Conservation (phyloP, 2,329 filamentous ascomycete genomes). For the Fusarium pseudonygamai region DNA sequence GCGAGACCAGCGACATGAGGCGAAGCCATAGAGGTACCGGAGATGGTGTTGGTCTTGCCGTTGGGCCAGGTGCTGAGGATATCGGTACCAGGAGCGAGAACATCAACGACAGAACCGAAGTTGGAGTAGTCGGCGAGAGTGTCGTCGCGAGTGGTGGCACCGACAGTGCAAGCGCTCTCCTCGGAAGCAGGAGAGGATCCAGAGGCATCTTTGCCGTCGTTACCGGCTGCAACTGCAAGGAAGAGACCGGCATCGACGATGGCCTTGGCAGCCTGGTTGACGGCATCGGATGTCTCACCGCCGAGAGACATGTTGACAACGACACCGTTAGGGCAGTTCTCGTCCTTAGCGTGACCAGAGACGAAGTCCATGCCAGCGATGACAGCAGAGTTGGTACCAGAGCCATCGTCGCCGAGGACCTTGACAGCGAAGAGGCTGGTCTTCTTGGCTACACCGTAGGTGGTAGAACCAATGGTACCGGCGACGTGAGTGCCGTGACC, state of each 20-base stretch:
- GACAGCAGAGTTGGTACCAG: slow-evolving; percentile 51
- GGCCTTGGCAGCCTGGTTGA: slow-evolving; percentile 61
- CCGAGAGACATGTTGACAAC: slow-evolving; percentile 69
- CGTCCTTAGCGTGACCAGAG: slow-evolving; percentile 47
- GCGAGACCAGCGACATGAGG: slow-evolving; percentile 55
- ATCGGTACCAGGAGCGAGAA: slow-evolving; percentile 60
- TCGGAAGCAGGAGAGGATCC: slow-evolving; percentile 60
- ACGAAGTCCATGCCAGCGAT: slow-evolving; percentile 59
- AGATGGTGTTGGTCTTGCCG: slow-evolving; percentile 51
- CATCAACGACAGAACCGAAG: slow-evolving; percentile 59
- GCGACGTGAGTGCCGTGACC: slow-evolving; percentile 56
- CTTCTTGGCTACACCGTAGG: slow-evolving; percentile 55
- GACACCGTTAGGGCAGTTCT: slow-evolving; percentile 54
- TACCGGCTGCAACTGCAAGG: slow-evolving; percentile 66
- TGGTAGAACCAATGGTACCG: slow-evolving; percentile 47
- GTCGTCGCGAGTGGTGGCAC: slow-evolving; percentile 55
- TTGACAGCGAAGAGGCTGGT: slow-evolving; percentile 56
- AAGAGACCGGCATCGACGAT: slow-evolving; percentile 60
- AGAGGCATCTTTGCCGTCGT: slow-evolving; percentile 55
- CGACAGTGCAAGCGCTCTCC: slow-evolving; percentile 62
- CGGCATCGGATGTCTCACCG: slow-evolving; percentile 54
- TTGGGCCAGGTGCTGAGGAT: slow-evolving; percentile 61
- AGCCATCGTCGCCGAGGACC: slow-evolving; percentile 52
- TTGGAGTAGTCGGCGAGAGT: slow-evolving; percentile 60
- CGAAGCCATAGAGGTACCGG: slow-evolving; percentile 57